Percentiles rank a stretch among this genome's conserved stretches.
Conservation (phyloP, 2,329 filamentous ascomycete genomes). For the Moelleriella libera region DNA sequence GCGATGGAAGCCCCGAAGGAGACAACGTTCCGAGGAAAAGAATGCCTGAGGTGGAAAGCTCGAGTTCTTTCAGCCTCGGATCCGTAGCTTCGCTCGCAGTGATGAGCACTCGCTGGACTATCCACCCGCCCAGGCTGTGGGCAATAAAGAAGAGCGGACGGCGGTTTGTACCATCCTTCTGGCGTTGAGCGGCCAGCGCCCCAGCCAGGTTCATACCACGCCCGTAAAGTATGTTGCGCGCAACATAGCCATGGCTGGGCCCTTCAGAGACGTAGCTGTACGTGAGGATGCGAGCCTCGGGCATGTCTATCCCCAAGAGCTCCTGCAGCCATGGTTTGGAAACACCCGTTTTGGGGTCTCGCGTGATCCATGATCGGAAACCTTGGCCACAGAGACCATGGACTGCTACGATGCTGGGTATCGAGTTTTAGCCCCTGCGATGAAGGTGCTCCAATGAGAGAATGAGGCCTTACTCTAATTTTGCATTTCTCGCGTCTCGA, state of each 20-base stretch:
- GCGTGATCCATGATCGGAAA: constrained; percentile 12
- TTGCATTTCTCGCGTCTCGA: constrained; percentile 8
- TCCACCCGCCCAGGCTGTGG: constrained; percentile 13
- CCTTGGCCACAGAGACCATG: constrained; percentile 12
- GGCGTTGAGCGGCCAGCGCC: constrained; percentile 8
- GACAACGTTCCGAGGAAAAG: constrained; percentile 13
- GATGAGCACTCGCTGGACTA: constrained; percentile 14
- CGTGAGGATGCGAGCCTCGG: constrained; percentile 13
- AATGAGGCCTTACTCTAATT: constrained; percentile 9
- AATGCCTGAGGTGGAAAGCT: constrained; percentile 13
- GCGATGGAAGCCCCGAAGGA: constrained; percentile 9
- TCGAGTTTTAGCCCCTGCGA: not conserved
- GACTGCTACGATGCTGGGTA: constrained; percentile 12
- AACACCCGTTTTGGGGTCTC: constrained; percentile 7
- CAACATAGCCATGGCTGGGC: constrained; percentile 10
- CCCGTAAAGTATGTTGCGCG: constrained; percentile 11
- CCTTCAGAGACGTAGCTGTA: constrained; percentile 11
- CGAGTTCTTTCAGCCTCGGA: constrained; percentile 9
- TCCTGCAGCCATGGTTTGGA: constrained; percentile 12
- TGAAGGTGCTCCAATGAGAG: not conserved
- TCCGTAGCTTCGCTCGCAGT: constrained; percentile 13
- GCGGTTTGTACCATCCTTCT: constrained; percentile 6
- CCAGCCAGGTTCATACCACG: constrained; percentile 11
- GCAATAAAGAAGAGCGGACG: constrained; percentile 14
- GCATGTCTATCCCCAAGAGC: constrained; percentile 10